Evolutionary conservation across 2,329 filamentous ascomycete genomes (phyloP).

Genomic region (Tolypocladium tundrense): DNA sequence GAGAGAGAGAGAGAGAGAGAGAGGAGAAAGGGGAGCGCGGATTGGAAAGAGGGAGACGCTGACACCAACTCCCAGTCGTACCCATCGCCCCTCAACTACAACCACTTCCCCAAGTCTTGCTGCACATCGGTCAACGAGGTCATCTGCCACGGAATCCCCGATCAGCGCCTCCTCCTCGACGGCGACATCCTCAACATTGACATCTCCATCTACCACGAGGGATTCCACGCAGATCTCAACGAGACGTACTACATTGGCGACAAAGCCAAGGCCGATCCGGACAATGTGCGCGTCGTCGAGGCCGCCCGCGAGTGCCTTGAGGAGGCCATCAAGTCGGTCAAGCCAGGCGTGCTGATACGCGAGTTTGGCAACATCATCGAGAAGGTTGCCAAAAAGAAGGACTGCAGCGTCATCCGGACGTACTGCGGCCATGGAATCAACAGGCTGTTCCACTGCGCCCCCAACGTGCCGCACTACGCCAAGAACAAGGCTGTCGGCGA

Average conservation of each 20-base stretch:
- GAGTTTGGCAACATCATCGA: slow-evolving; percentile 94
- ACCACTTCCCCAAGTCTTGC: slow-evolving; percentile 93
- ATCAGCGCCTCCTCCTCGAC: slow-evolving; percentile 75
- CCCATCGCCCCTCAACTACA: slow-evolving; percentile 90
- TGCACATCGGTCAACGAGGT: slow-evolving; percentile 96
- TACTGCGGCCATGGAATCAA: slow-evolving; percentile 97
- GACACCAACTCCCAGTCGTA: slow-evolving; percentile 56
- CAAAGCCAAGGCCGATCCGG: slow-evolving; percentile 71
- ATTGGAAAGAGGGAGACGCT: background rate
- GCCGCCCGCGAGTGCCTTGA: slow-evolving; percentile 81
- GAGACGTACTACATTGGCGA: slow-evolving; percentile 98
- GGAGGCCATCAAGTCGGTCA: slow-evolving; percentile 83
- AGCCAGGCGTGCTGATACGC: slow-evolving; percentile 84
- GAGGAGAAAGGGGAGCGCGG: background rate
- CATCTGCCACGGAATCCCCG: slow-evolving; percentile 97
- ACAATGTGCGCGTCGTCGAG: slow-evolving; percentile 84
- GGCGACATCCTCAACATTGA: slow-evolving; percentile 98
- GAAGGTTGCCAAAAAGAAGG: slow-evolving; percentile 76
- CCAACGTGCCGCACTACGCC: slow-evolving; percentile 92
- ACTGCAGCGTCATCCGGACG: slow-evolving; percentile 86
- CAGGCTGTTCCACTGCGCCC: slow-evolving; percentile 82
- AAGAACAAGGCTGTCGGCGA: slow-evolving; percentile 97
- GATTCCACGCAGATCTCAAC: slow-evolving; percentile 93
- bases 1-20: no score
- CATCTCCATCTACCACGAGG: slow-evolving; percentile 85